Base-by-base conservation (phyloP, 768 basidiomycete species). In the Mycena haematopus region DNA sequence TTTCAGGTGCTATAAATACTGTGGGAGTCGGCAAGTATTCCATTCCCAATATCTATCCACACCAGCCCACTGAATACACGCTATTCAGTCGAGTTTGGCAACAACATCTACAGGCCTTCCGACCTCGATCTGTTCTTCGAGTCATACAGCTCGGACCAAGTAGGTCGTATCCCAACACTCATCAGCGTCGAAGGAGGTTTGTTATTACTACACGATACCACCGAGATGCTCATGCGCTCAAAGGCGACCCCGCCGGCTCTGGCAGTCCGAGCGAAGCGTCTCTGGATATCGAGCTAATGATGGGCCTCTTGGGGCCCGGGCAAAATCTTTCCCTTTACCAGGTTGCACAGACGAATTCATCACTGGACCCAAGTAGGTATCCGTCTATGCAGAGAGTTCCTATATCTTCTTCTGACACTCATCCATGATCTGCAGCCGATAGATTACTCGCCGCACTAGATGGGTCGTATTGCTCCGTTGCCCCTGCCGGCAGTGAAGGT, bases 161-260 rank as follows among this genome's bases (percentile, higher is more conserved):
- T 61, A n/a, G 40, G 31, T 50, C 27, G 42, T 50, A 61, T 46
- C 19, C 60, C 60, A 29, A 55, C 53, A 6, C 47, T 61, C 6
- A 61, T 61, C 36, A 61, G 60, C 47, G 53, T 61, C 13, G 60
- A 61, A 61, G 60, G 53, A 49, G 60, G 60, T 61, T 47, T 31
- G 60, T 25, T 15, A 7, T 29, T 5, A 7, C 21, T 51, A 25
- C 52, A 38, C 52, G 11, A 25, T 44, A 11, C 29, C 44, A 5
- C 35, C n/a, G 14, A 10, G 17, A 24, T 1, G 17, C 52, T 61
- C 25, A 61, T 29, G 3, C 33, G 42, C n/a, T 19, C 22, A 25
- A 21, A 55, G 59, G 59, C 45, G 49, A 47, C 53, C 60, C 60
- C 19, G 54, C 27, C 47, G 52, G 31, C 25, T 11, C 13, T 24